These are phyloP conservation scores for Papilionanthe hybrid DNA, from an alignment of 116 monocot species.

Conservation along the genomic window DNA sequence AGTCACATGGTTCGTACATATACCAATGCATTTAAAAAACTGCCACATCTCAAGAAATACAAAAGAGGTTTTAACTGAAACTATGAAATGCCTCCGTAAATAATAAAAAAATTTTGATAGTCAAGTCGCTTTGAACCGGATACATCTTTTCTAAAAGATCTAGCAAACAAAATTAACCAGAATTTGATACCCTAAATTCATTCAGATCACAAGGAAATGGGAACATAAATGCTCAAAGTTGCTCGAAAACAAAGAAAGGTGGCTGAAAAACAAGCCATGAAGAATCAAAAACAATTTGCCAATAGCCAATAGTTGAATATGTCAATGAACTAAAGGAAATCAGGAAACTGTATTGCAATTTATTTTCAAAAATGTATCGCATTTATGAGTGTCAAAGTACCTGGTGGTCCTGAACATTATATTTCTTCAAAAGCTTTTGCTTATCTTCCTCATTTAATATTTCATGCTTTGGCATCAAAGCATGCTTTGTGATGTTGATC, in stretches of 20 bases:
- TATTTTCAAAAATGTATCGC: background rate
- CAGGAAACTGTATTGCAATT: background rate
- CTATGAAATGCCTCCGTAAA: too few relatives aligned
- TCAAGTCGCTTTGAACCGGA: background rate
- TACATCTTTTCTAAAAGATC: background rate
- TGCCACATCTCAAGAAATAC: too few relatives aligned
- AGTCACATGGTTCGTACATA: too few relatives aligned
- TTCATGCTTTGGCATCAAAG: slow-evolving; percentile 77
- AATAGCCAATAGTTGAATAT: background rate
- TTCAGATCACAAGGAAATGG: background rate
- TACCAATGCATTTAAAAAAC: too few relatives aligned
- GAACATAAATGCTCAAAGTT: background rate
- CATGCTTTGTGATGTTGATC: slow-evolving; percentile 88
- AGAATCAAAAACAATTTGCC: background rate
- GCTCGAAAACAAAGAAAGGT: background rate
- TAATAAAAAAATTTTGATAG: too few relatives aligned
- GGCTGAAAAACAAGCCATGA: background rate
- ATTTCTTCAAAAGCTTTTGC: slow-evolving; percentile 64
- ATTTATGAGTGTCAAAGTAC: slow-evolving; percentile 24
- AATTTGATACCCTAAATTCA: background rate
- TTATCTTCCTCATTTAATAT: slow-evolving; percentile 59
- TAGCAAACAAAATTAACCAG: background rate
- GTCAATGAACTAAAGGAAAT: slow-evolving; percentile 1
- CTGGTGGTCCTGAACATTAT: slow-evolving; percentile 69
- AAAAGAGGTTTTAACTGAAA: too few relatives aligned